phyloP scores from a whole-genome alignment of 495 filamentous ascomycete species.

The Xylaria acuta region DNA sequence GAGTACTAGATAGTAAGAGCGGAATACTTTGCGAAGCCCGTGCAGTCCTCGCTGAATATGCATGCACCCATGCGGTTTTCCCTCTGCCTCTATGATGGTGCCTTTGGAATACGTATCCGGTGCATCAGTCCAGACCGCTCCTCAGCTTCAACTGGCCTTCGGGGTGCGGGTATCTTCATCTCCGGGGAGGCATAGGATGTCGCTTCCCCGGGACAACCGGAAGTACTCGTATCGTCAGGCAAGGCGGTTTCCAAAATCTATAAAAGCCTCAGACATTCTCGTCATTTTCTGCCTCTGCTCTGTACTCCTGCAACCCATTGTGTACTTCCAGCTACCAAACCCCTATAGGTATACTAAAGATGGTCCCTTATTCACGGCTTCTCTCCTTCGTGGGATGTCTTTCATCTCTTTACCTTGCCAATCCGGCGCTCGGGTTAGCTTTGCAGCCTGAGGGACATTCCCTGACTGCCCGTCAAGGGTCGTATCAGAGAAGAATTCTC shows the following conservation, averaged over 20 bases:
- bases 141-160: not conserved
- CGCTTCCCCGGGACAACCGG: not conserved
- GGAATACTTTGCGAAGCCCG: not conserved
- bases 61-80: not conserved
- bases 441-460: not conserved
- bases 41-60: not conserved
- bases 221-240: not conserved
- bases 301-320: not conserved
- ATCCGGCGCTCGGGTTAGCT: not conserved
- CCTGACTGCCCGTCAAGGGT: conserved; percentile 7
- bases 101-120: not conserved
- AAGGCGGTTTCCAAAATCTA: not conserved
- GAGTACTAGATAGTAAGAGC: not conserved
- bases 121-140: not conserved
- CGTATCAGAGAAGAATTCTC: conserved; percentile 7
- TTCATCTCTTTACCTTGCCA: conserved; percentile 11
- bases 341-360: not conserved
- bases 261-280: not conserved
- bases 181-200: not conserved
- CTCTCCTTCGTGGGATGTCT: conserved; percentile 8
- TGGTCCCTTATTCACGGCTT: not conserved
- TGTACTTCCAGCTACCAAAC: not conserved
- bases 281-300: not conserved
- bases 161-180: not conserved
- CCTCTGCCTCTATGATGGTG: not conserved